A percentile compares a stretch with the other conserved stretches of the same genome.
Conservation (phyloP, 163 green algal species). For the Scenedesmus sp. region DNA sequence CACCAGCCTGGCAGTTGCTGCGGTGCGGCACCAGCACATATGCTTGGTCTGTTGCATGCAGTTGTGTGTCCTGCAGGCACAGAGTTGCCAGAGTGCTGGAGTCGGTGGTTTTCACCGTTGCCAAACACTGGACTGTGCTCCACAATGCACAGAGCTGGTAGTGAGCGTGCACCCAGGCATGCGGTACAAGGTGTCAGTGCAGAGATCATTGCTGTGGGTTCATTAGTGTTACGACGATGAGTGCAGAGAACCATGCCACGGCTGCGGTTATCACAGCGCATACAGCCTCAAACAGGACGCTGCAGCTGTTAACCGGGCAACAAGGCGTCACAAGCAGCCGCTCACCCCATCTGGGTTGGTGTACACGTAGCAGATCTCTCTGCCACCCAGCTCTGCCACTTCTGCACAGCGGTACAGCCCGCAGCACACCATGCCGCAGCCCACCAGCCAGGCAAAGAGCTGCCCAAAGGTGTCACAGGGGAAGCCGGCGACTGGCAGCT, state of each 20-base stretch:
- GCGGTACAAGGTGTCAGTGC: background rate
- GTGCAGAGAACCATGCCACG: background rate
- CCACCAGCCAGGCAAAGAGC: conserved; percentile 16
- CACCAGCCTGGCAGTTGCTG: background rate
- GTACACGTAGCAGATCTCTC: conserved; percentile 12
- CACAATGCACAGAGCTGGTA: background rate
- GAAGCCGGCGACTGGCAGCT: conserved; percentile 1
- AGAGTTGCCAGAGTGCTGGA: background rate
- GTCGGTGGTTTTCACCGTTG: background rate
- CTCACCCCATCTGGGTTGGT: conserved; percentile 28
- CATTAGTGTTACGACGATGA: background rate
- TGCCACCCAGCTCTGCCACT: background rate
- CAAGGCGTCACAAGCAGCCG: background rate
- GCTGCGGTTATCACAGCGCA: background rate
- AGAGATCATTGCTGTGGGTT: background rate
- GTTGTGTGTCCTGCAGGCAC: background rate
- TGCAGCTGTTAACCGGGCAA: background rate
- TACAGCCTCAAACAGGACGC: background rate
- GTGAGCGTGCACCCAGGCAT: background rate
- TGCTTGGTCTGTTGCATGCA: background rate
- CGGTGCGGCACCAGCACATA: conserved; percentile 15
- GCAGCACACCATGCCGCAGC: conserved; percentile 4
- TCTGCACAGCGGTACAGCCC: conserved; percentile 3
- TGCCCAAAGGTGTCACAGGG: conserved; percentile 33
- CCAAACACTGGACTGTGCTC: too few relatives aligned